phyloP scores from a whole-genome alignment of 352 stramenopile genomes.

The Hyphochytrium catenoides region DNA sequence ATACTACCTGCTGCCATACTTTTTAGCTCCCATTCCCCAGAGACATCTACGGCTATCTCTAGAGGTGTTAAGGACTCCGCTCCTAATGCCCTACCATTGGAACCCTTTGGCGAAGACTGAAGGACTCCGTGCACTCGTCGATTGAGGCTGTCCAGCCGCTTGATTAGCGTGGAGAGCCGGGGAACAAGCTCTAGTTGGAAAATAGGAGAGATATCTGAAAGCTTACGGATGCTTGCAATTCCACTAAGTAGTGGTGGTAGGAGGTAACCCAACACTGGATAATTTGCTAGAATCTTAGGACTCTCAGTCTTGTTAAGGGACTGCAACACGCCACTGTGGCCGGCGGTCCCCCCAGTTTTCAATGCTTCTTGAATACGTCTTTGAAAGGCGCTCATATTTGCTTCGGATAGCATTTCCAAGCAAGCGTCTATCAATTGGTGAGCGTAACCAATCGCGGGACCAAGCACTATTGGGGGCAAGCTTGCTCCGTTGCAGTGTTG shows the following conservation, averaged over 20 bases:
- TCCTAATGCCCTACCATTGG: slow-evolving; percentile 16
- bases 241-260: slow-evolving; percentile 34
- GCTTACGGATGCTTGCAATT: slow-evolving; percentile 29
- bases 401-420: background rate
- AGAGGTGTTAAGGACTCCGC: no score
- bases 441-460: no score
- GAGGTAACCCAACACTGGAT: slow-evolving; percentile 29
- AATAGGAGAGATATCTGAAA: slow-evolving; percentile 30
- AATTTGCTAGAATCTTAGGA: slow-evolving; percentile 13
- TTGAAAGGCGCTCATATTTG: background rate
- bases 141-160: slow-evolving; percentile 30
- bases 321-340: background rate
- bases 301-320: slow-evolving; percentile 13
- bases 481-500: no score
- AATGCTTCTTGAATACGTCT: no score
- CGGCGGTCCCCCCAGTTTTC: slow-evolving; percentile 2
- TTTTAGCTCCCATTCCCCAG: slow-evolving; percentile 58
- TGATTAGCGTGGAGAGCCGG: slow-evolving; percentile 35
- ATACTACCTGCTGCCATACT: slow-evolving; percentile 60
- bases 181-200: slow-evolving; percentile 44
- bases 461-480: no score
- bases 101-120: background rate
- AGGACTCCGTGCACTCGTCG: slow-evolving; percentile 9
- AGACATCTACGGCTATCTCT: no score
- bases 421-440: background rate